Conservation (phyloP, 2,329 filamentous ascomycete genomes). For the Cyphellophora attinorum region DNA sequence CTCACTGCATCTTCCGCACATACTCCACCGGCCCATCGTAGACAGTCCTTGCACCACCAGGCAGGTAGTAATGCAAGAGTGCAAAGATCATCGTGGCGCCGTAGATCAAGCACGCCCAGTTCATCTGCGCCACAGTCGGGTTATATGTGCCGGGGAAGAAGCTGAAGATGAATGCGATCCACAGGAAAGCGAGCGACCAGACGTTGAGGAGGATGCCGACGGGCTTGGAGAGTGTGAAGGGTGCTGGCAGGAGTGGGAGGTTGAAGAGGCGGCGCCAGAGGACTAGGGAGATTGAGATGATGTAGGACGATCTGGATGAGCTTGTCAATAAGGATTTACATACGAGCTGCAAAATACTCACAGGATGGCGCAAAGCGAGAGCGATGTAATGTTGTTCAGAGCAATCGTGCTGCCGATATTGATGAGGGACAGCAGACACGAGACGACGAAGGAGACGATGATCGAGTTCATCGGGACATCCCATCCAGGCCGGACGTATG, state of each 20-base stretch:
- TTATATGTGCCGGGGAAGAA: slow-evolving; percentile 20
- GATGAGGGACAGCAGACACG: slow-evolving; percentile 30
- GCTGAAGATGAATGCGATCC: slow-evolving; percentile 17
- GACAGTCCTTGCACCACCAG: slow-evolving; percentile 17
- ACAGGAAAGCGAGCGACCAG: slow-evolving; percentile 20
- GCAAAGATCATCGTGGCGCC: slow-evolving; percentile 19
- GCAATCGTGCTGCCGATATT: slow-evolving; percentile 26
- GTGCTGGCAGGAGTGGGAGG: slow-evolving; percentile 24
- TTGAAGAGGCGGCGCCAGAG: slow-evolving; percentile 25
- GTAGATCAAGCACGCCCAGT: slow-evolving; percentile 23
- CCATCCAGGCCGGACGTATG: slow-evolving; percentile 16
- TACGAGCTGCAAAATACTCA: no score
- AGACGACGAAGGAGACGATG: slow-evolving; percentile 37
- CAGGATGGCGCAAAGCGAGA: slow-evolving; percentile 28
- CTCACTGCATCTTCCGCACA: slow-evolving; percentile 14
- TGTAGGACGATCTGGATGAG: no score
- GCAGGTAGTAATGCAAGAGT: slow-evolving; percentile 18
- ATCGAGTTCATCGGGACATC: slow-evolving; percentile 18
- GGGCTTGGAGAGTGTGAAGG: slow-evolving; percentile 28
- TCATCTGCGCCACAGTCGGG: slow-evolving; percentile 18
- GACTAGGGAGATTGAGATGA: slow-evolving; percentile 26
- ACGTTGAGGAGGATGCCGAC: slow-evolving; percentile 31
- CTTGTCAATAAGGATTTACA: no score
- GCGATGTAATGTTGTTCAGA: slow-evolving; percentile 32
- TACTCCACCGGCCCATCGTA: slow-evolving; percentile 25